Evolutionary conservation across 2,329 filamentous ascomycete genomes (phyloP).

Genomic region (Trichoderma endophyticum): DNA sequence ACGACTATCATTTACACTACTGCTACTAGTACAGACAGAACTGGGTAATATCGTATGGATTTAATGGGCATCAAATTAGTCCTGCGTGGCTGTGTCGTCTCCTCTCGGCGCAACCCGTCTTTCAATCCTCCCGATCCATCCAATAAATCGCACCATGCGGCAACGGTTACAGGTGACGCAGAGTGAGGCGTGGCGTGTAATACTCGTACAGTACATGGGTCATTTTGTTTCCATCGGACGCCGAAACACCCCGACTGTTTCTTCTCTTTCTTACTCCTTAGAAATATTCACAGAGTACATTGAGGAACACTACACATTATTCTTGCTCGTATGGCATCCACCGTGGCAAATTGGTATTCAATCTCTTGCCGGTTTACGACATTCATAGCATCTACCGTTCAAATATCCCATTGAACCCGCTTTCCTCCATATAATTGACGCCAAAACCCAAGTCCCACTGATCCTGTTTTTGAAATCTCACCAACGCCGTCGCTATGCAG

Average conservation of each 20-base stretch:
- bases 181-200: neutral
- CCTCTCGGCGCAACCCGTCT: neutral
- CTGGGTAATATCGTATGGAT: neutral
- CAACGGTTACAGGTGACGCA: neutral
- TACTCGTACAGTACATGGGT: neutral
- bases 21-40: neutral
- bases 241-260: neutral
- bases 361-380: neutral
- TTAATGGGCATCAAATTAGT: neutral
- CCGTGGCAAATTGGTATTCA: neutral
- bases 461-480: neutral
- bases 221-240: neutral
- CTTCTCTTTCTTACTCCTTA: neutral
- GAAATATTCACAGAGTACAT: neutral
- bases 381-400: neutral
- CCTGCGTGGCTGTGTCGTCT: conserved; percentile 5
- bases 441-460: neutral
- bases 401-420: neutral
- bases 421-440: neutral
- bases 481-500: conserved; percentile 31
- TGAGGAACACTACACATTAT: neutral
- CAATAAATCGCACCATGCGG: neutral
- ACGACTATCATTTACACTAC: neutral
- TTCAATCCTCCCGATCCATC: neutral
- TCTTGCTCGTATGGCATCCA: neutral